Evolutionary conservation across 495 filamentous ascomycete species (phyloP).

Genomic region (Penicillium lividum): DNA sequence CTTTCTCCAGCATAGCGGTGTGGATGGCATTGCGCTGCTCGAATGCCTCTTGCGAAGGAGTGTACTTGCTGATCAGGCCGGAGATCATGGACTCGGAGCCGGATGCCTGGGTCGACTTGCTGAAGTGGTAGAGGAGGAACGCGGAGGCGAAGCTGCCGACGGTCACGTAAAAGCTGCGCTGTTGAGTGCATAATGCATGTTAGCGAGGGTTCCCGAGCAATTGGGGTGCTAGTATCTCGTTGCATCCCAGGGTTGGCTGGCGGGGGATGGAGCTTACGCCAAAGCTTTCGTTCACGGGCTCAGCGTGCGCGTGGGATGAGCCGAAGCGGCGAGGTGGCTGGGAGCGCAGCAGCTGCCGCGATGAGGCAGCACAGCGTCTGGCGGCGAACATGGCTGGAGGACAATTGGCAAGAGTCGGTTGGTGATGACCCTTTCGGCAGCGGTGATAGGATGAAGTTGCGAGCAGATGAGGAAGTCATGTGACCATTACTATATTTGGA

Average conservation of each 20-base stretch:
- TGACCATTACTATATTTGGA: constrained; percentile 21
- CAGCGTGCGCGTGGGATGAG: constrained; percentile 49
- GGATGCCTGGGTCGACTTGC: constrained; percentile 45
- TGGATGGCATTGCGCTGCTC: constrained; percentile 63
- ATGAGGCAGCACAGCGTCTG: constrained; percentile 44
- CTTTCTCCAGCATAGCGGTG: constrained; percentile 66
- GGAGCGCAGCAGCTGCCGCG: constrained; percentile 45
- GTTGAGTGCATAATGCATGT: constrained; percentile 20
- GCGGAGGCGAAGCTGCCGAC: constrained; percentile 58
- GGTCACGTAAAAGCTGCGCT: constrained; percentile 68
- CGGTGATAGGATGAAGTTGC: constrained; percentile 34
- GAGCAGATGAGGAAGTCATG: constrained; percentile 24
- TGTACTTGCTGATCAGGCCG: constrained; percentile 56
- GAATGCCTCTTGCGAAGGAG: constrained; percentile 50
- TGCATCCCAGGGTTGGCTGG: constrained; percentile 12
- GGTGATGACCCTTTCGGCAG: constrained; percentile 32
- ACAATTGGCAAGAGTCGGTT: constrained; percentile 34
- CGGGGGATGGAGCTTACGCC: constrained; percentile 55
- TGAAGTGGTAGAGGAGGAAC: constrained; percentile 57
- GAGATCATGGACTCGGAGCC: constrained; percentile 56
- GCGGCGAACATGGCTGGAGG: constrained; percentile 44
- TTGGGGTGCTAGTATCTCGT: constrained; percentile 12
- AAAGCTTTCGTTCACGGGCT: constrained; percentile 61
- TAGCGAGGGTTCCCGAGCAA: constrained; percentile 17
- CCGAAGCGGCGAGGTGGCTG: constrained; percentile 48